Percentiles rank a stretch among this genome's conserved stretches.
Evolutionary conservation across 169 alveolate genomes (phyloP).

Genomic region (Cryptosporidium xiaoi): DNA sequence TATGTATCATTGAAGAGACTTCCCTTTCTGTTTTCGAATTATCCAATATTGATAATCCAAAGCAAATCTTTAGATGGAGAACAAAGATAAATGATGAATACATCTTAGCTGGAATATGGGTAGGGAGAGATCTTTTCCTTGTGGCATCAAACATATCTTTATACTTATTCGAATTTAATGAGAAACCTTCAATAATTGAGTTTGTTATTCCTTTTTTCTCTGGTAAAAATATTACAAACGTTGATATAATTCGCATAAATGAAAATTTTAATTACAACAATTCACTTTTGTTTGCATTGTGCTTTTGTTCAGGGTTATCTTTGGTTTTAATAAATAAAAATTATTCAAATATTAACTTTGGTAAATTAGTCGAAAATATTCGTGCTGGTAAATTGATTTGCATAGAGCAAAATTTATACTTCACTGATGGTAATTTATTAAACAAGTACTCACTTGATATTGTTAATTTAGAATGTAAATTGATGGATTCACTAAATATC

Average conservation of each 20-base stretch:
- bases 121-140: not conserved
- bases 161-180: constrained; percentile 10
- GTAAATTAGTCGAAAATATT: constrained; percentile 1
- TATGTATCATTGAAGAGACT: constrained; percentile 7
- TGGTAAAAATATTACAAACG: constrained; percentile 3
- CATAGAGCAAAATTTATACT: not conserved
- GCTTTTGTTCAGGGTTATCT: constrained; percentile 29
- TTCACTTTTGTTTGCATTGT: not conserved
- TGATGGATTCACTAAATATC: constrained; percentile 18
- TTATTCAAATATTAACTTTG: not conserved
- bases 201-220: not conserved
- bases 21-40: not conserved
- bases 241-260: constrained; percentile 1
- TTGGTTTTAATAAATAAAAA: not conserved
- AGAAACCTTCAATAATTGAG: constrained; percentile 3
- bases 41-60: not conserved
- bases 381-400: not conserved
- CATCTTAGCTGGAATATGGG: constrained; percentile 14
- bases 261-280: not conserved
- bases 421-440: not conserved
- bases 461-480: not conserved
- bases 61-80: constrained; percentile 10
- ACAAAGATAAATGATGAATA: not conserved
- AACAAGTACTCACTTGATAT: constrained; percentile 4
- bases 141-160: not conserved